Conservation (phyloP, 331 rosid species). For the Acacia pycnantha region DNA sequence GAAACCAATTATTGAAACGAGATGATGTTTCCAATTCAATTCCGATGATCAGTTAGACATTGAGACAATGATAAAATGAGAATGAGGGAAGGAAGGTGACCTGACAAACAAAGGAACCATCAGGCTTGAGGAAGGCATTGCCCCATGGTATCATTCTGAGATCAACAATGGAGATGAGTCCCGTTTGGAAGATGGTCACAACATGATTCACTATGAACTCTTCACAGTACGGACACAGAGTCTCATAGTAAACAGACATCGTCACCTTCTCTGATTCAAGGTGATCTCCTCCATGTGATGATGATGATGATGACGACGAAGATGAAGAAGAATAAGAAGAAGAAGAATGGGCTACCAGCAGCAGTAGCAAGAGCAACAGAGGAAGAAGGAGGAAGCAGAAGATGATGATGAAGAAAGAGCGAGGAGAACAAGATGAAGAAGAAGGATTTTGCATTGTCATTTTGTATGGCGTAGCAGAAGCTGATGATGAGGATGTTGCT, state of each 20-base stretch:
- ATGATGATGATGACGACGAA: not conserved
- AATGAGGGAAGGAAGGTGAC: slow-evolving; percentile 21
- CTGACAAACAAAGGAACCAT: slow-evolving; percentile 65
- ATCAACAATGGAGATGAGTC: slow-evolving; percentile 60
- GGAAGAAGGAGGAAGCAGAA: slow-evolving; percentile 37
- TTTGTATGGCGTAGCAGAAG: not conserved
- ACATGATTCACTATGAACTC: slow-evolving; percentile 77
- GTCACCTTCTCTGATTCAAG: slow-evolving; percentile 44
- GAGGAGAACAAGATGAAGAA: slow-evolving; percentile 34
- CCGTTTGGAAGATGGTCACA: slow-evolving; percentile 64
- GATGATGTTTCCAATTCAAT: not conserved
- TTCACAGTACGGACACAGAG: slow-evolving; percentile 81
- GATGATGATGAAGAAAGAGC: slow-evolving; percentile 34
- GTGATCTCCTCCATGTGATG: not conserved
- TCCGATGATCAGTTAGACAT: not conserved
- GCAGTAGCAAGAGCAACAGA: slow-evolving; percentile 31
- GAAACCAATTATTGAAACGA: not conserved
- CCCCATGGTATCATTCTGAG: slow-evolving; percentile 95
- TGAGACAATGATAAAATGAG: not conserved
- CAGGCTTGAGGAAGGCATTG: slow-evolving; percentile 60
- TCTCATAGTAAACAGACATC: slow-evolving; percentile 74
- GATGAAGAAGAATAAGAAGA: not conserved
- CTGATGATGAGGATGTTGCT: not conserved
- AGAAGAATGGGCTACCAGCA: slow-evolving; percentile 34
- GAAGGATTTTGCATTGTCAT: slow-evolving; percentile 30